A percentile compares a stretch with the other conserved stretches of the same genome.
Evolutionary conservation across 1,284 basidiomycete genomes (phyloP).

Genomic region (Pyrrhoderma noxium): DNA sequence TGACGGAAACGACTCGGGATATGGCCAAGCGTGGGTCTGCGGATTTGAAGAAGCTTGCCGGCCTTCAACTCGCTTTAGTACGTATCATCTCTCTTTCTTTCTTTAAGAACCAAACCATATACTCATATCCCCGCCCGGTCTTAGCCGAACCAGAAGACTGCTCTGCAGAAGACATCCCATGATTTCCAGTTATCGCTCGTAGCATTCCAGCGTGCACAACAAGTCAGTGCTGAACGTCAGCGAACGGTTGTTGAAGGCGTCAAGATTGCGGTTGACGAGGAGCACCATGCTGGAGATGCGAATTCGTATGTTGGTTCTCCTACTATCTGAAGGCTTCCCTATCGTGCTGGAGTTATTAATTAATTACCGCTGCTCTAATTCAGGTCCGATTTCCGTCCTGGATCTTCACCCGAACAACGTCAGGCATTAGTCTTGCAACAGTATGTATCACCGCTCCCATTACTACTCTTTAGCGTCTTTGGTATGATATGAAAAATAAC

Average conservation of each 20-base stretch:
- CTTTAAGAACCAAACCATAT: too few species aligned
- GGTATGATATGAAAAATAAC: background rate
- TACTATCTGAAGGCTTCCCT: background rate
- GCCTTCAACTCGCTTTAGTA: constrained; percentile 59
- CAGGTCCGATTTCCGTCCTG: constrained; percentile 31
- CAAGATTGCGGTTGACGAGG: constrained; percentile 70
- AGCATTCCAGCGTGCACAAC: constrained; percentile 88
- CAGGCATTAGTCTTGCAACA: constrained; percentile 66
- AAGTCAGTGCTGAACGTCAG: constrained; percentile 82
- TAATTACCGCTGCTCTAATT: background rate
- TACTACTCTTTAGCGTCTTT: background rate
- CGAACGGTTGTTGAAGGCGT: constrained; percentile 77
- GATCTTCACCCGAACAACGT: constrained; percentile 43
- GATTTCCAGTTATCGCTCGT: constrained; percentile 88
- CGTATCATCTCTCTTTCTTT: constrained; percentile 23
- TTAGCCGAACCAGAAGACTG: constrained; percentile 73
- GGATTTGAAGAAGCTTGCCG: constrained; percentile 82
- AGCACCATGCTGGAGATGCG: constrained; percentile 31
- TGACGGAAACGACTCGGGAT: constrained; percentile 88
- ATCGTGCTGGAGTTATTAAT: too few species aligned
- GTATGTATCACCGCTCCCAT: constrained; percentile 18
- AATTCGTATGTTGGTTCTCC: constrained; percentile 21
- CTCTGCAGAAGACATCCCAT: constrained; percentile 84
- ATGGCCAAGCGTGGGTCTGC: constrained; percentile 93
- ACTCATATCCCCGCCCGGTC: too few species aligned